A percentile compares a stretch with the other conserved stretches of the same genome.
Conservation (phyloP, 805 yeast genomes). For the Sporopachydermia lactativora region DNA sequence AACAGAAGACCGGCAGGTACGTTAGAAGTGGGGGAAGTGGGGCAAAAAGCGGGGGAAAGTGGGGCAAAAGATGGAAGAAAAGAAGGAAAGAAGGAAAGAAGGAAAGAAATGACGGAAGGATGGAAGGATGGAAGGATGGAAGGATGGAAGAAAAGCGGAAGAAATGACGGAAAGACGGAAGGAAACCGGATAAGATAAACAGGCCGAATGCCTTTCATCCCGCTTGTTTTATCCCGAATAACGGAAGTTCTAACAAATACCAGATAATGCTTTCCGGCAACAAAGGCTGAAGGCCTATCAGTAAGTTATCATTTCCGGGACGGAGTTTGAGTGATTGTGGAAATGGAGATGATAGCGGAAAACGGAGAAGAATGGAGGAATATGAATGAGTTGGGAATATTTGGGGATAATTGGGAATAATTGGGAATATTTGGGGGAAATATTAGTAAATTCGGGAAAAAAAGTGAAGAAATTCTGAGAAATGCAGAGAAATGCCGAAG, state of each 20-base stretch:
- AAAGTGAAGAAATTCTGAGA: no score
- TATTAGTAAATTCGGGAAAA: no score
- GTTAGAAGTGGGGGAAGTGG: neutral
- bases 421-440: no score
- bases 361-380: no score
- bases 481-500: no score
- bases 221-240: neutral
- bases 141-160: neutral
- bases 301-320: no score
- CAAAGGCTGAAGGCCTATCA: conserved; percentile 3
- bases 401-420: no score
- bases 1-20: conserved; percentile 2
- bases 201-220: neutral
- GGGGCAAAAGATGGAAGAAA: neutral
- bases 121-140: neutral
- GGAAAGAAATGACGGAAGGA: neutral
- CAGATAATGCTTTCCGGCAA: conserved; percentile 3
- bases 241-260: no score
- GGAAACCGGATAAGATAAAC: neutral
- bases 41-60: no score
- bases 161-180: neutral
- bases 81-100: neutral
- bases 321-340: no score
- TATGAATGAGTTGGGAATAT: no score
- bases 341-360: no score